These are phyloP conservation scores for Alternaria sp. DNA, from an alignment of 2,329 filamentous ascomycete species.

Conservation along the genomic window DNA sequence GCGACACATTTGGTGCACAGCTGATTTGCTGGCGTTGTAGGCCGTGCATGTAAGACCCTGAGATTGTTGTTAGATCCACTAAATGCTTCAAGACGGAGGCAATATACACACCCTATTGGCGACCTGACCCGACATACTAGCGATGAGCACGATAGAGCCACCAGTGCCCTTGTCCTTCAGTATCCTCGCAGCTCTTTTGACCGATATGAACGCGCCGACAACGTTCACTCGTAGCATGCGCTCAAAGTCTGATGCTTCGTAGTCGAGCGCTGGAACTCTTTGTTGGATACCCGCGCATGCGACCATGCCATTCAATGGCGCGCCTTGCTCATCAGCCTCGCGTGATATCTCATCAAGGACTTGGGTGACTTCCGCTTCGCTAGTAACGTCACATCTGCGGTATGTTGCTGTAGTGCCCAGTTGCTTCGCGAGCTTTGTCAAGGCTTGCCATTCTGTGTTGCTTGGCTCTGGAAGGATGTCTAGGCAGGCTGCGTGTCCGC, in stretches of 20 bases:
- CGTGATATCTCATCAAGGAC: slow-evolving; percentile 48
- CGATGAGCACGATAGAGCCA: slow-evolving; percentile 69
- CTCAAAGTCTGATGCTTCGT: slow-evolving; percentile 47
- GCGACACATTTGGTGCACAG: slow-evolving; percentile 20
- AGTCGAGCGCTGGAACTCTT: slow-evolving; percentile 55
- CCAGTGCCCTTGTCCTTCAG: slow-evolving; percentile 63
- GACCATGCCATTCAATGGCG: slow-evolving; percentile 50
- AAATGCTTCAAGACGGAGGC: background rate
- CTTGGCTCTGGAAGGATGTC: slow-evolving; percentile 53
- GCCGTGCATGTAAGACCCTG: slow-evolving; percentile 20
- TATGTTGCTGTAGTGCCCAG: slow-evolving; percentile 49
- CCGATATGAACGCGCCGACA: slow-evolving; percentile 46
- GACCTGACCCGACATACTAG: slow-evolving; percentile 18
- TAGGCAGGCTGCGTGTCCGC: slow-evolving; percentile 58
- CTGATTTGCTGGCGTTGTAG: slow-evolving; percentile 20
- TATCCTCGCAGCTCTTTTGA: slow-evolving; percentile 42
- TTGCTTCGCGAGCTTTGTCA: slow-evolving; percentile 52
- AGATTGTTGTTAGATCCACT: background rate
- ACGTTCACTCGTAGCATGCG: slow-evolving; percentile 48
- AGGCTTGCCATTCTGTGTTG: slow-evolving; percentile 50
- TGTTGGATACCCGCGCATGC: slow-evolving; percentile 60
- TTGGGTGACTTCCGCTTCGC: slow-evolving; percentile 49
- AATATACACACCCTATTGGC: slow-evolving; percentile 13
- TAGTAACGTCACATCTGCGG: slow-evolving; percentile 56
- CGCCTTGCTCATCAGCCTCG: slow-evolving; percentile 38